A percentile compares a stretch with the other conserved stretches of the same genome.
These are phyloP conservation scores for Crithidia bombi DNA, from an alignment of 208 protist genomes.

Conservation along the genomic window DNA sequence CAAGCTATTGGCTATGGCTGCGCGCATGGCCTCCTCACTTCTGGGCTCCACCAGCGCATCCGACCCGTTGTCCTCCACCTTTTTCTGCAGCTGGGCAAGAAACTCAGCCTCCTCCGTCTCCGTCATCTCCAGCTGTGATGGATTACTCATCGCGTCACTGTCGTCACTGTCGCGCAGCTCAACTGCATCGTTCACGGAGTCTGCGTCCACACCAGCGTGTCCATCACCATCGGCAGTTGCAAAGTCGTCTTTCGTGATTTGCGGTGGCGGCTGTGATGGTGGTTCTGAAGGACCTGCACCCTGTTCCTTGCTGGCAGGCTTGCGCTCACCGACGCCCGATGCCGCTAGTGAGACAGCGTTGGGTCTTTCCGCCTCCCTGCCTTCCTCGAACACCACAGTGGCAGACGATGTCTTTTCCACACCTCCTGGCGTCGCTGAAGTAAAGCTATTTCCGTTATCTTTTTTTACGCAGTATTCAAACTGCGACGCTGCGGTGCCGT, in stretches of 20 bases:
- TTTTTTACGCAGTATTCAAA: conserved; percentile 15
- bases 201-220: background rate
- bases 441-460: background rate
- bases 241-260: background rate
- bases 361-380: background rate
- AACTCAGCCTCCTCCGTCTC: conserved; percentile 25
- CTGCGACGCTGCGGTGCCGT: conserved; percentile 15
- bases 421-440: background rate
- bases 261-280: background rate
- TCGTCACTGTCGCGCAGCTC: conserved; percentile 14
- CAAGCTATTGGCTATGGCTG: too few species aligned
- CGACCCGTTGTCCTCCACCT: conserved; percentile 12
- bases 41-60: background rate
- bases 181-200: background rate
- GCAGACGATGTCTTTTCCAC: background rate
- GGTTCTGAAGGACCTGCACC: too few species aligned
- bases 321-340: background rate
- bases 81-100: conserved; percentile 27
- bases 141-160: conserved; percentile 1
- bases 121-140: conserved; percentile 24
- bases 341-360: background rate
- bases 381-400: background rate
- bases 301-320: background rate
- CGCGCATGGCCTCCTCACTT: too few species aligned
- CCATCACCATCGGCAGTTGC: background rate